phyloP scores from a whole-genome alignment of 2,329 filamentous ascomycete species.

The Colletotrichum brevisporum region DNA sequence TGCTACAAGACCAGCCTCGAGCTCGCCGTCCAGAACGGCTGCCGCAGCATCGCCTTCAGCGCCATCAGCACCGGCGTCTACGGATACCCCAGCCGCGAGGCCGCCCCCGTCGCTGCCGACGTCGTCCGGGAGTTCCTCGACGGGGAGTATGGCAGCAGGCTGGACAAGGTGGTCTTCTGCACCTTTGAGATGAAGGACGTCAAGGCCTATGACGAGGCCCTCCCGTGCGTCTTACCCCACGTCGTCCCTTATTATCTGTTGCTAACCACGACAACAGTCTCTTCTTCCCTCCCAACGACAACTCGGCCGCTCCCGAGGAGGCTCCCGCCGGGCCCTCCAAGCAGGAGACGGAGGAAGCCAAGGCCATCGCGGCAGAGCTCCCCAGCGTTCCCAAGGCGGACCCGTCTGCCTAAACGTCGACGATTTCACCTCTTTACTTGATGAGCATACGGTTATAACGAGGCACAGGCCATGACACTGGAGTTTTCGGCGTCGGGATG shows the following conservation, averaged over 20 bases:
- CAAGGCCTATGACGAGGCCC: conserved; percentile 74
- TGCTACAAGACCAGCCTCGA: conserved; percentile 82
- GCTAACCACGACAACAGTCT: conserved; percentile 6
- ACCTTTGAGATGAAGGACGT: conserved; percentile 86
- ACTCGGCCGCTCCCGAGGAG: conserved; percentile 35
- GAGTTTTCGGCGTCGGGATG: not conserved
- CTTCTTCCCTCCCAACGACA: conserved; percentile 41
- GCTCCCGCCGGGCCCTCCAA: conserved; percentile 44
- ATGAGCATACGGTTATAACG: not conserved
- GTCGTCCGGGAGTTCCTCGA: conserved; percentile 70
- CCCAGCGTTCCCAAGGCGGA: conserved; percentile 55
- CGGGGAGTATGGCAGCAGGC: conserved; percentile 57
- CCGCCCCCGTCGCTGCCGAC: conserved; percentile 79
- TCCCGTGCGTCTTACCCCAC: conserved; percentile 75
- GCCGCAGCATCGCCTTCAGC: conserved; percentile 84
- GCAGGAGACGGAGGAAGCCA: conserved; percentile 43
- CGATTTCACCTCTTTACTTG: not conserved
- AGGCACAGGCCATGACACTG: not conserved
- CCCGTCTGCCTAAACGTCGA: conserved; percentile 37
- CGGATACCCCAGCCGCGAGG: conserved; percentile 83
- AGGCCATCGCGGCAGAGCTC: conserved; percentile 48
- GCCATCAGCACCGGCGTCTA: conserved; percentile 92
- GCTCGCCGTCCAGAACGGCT: conserved; percentile 76
- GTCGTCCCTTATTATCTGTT: not conserved
- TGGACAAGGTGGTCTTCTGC: conserved; percentile 87